Evolutionary conservation across 257 asterid genomes (phyloP).

Genomic region (Fraxinus excelsior): DNA sequence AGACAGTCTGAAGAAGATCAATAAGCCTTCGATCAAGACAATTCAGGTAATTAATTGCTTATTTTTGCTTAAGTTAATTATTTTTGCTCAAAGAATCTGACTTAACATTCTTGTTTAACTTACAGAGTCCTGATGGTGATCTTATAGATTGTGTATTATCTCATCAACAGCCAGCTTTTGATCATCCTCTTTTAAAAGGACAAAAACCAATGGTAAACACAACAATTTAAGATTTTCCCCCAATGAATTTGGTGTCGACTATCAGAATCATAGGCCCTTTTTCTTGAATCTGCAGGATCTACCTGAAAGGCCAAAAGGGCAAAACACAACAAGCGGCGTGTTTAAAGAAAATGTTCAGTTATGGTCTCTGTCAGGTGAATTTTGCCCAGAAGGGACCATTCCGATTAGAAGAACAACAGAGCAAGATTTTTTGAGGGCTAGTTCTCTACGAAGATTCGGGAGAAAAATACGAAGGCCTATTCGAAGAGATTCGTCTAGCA

Average conservation of each 20-base stretch:
- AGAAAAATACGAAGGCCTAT: slow-evolving; percentile 48
- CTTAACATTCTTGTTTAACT: slow-evolving; percentile 14
- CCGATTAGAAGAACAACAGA: slow-evolving; percentile 82
- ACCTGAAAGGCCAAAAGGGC: slow-evolving; percentile 78
- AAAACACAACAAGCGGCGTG: slow-evolving; percentile 31
- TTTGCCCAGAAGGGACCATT: slow-evolving; percentile 77
- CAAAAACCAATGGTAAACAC: slow-evolving; percentile 73
- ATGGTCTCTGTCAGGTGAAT: slow-evolving; percentile 74
- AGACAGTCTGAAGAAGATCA: slow-evolving; percentile 65
- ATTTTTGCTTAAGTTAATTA: not conserved
- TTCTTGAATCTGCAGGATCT: slow-evolving; percentile 58
- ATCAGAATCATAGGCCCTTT: not conserved
- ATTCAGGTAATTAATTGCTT: slow-evolving; percentile 50
- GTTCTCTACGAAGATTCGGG: slow-evolving; percentile 53
- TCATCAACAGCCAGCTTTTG: slow-evolving; percentile 88
- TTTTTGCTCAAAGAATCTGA: slow-evolving; percentile 16
- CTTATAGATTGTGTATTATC: slow-evolving; percentile 75
- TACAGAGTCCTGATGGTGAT: slow-evolving; percentile 96
- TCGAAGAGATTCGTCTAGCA: slow-evolving; percentile 67
- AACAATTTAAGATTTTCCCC: not conserved
- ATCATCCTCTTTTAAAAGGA: slow-evolving; percentile 80
- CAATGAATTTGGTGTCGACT: not conserved
- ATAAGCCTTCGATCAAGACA: slow-evolving; percentile 75
- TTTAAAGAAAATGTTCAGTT: slow-evolving; percentile 60
- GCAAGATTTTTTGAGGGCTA: slow-evolving; percentile 67